Percentiles rank a stretch among this genome's conserved stretches.
Conservation (phyloP, 108 stramenopile genomes). For the Mediolabrus comicus region DNA sequence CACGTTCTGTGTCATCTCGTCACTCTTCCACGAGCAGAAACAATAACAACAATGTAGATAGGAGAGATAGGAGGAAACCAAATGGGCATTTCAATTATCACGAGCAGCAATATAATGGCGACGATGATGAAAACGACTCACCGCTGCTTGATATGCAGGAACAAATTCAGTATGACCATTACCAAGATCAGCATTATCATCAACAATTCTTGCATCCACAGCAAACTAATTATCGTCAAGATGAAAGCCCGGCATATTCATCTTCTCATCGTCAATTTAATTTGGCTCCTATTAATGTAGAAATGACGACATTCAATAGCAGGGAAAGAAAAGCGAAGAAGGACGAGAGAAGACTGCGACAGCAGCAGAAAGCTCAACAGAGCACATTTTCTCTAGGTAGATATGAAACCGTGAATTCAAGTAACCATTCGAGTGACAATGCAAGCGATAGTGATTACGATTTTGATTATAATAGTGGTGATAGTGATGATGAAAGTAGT, state of each 20-base stretch:
- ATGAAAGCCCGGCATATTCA: neutral
- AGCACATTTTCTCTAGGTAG: neutral
- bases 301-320: slow-evolving; percentile 5
- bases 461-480: neutral
- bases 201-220: slow-evolving; percentile 56
- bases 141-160: slow-evolving; percentile 2
- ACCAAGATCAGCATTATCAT: slow-evolving; percentile 57
- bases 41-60: neutral
- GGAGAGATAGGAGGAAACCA: neutral
- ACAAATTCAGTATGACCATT: slow-evolving; percentile 14
- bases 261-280: neutral
- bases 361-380: neutral
- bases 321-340: slow-evolving; percentile 9
- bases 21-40: neutral
- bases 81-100: neutral
- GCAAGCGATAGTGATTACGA: neutral
- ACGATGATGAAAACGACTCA: neutral
- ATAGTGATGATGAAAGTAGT: neutral
- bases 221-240: slow-evolving; percentile 42
- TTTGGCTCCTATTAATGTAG: slow-evolving; percentile 12
- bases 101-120: neutral
- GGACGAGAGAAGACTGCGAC: neutral
- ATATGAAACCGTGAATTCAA: neutral
- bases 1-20: neutral
- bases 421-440: neutral